These are phyloP conservation scores for Emmonsiellopsis sp. DNA, from an alignment of 2,329 filamentous ascomycete species.

Conservation along the genomic window DNA sequence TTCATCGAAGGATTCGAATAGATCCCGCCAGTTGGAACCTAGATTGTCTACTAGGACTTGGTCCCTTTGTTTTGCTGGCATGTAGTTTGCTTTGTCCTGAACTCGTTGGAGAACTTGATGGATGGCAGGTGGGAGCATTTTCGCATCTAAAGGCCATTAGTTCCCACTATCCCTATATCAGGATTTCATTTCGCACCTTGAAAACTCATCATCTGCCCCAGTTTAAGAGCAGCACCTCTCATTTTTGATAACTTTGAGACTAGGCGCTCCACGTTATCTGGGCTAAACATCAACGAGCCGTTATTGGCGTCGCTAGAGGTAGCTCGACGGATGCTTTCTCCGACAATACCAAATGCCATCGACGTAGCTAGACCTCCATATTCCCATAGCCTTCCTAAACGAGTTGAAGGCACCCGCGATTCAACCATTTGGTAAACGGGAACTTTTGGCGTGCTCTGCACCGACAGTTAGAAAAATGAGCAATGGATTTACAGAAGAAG, in stretches of 20 bases:
- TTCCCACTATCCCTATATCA: neutral
- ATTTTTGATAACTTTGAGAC: slow-evolving; percentile 90
- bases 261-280: slow-evolving; percentile 83
- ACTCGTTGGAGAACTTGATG: slow-evolving; percentile 87
- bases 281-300: slow-evolving; percentile 79
- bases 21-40: slow-evolving; percentile 71
- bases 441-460: slow-evolving; percentile 7
- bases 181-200: slow-evolving; percentile 45
- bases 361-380: slow-evolving; percentile 88
- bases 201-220: slow-evolving; percentile 97
- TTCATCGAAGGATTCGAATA: slow-evolving; percentile 81
- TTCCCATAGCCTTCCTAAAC: slow-evolving; percentile 84
- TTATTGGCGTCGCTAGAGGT: slow-evolving; percentile 50
- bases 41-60: slow-evolving; percentile 71
- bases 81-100: slow-evolving; percentile 94
- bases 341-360: slow-evolving; percentile 88
- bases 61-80: slow-evolving; percentile 89
- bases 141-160: slow-evolving; percentile 53
- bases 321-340: slow-evolving; percentile 71
- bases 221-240: slow-evolving; percentile 91
- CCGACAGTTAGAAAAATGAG: slow-evolving; percentile 5
- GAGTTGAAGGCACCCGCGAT: slow-evolving; percentile 80
- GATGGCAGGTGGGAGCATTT: slow-evolving; percentile 81
- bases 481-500: neutral
- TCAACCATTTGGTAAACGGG: slow-evolving; percentile 63